Conservation (phyloP, 2,329 filamentous ascomycete species). For the Hypomyces rosellus region DNA sequence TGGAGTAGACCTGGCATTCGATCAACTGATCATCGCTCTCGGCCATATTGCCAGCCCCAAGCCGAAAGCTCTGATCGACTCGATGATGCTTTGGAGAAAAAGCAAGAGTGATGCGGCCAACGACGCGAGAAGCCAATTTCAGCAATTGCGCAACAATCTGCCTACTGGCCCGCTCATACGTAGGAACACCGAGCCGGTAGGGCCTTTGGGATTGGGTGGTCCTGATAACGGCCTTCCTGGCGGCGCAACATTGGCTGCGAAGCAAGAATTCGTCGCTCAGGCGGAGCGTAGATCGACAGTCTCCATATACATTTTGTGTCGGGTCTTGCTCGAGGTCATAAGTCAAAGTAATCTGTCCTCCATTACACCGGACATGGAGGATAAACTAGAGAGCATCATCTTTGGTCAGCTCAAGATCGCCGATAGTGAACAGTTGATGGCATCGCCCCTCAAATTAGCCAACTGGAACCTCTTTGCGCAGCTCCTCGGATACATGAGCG, state of each 20-base stretch:
- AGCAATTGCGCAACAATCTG: slow-evolving; percentile 41
- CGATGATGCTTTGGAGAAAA: slow-evolving; percentile 97
- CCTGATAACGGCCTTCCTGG: slow-evolving; percentile 27
- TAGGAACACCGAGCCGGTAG: slow-evolving; percentile 67
- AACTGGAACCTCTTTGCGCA: slow-evolving; percentile 96
- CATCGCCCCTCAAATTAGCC: slow-evolving; percentile 77
- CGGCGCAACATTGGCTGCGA: slow-evolving; percentile 38
- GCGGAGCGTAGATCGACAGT: slow-evolving; percentile 87
- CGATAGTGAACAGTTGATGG: slow-evolving; percentile 71
- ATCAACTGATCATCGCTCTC: slow-evolving; percentile 87
- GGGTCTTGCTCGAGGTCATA: slow-evolving; percentile 90
- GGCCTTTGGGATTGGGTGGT: slow-evolving; percentile 17
- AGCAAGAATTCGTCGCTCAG: slow-evolving; percentile 67
- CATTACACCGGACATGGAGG: slow-evolving; percentile 86
- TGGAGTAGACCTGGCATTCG: slow-evolving; percentile 80
- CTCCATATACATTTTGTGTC: slow-evolving; percentile 91
- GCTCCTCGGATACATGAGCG: slow-evolving; percentile 92
- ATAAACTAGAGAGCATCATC: slow-evolving; percentile 90
- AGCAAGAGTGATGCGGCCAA: slow-evolving; percentile 86
- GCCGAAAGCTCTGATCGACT: slow-evolving; percentile 91
- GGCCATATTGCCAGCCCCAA: slow-evolving; percentile 93
- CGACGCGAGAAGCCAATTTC: slow-evolving; percentile 54
- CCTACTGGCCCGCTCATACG: slow-evolving; percentile 51
- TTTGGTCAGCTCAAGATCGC: slow-evolving; percentile 91
- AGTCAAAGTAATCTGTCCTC: slow-evolving; percentile 76